phyloP scores from a whole-genome alignment of 257 asterid genomes.

The Solanum pinnatisectum region DNA sequence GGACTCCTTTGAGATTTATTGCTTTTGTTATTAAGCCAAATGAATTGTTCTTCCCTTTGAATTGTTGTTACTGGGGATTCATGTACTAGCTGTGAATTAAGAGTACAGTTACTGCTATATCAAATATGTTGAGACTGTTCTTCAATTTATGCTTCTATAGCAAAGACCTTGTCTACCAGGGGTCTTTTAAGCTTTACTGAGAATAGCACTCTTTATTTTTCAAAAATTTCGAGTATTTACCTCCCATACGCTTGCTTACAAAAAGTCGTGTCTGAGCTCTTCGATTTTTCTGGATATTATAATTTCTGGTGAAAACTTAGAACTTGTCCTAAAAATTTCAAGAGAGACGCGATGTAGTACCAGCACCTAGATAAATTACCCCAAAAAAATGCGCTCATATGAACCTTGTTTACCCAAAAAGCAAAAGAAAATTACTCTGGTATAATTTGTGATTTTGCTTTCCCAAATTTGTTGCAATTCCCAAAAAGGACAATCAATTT shows the following conservation, averaged over 20 bases:
- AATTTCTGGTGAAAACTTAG: neutral
- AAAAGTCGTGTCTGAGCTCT: neutral
- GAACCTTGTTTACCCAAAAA: neutral
- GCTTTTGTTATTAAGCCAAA: neutral
- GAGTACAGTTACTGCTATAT: neutral
- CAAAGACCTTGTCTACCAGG: neutral
- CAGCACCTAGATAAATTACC: neutral
- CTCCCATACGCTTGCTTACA: neutral
- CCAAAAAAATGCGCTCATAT: neutral
- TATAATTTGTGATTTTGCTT: neutral
- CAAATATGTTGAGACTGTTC: neutral
- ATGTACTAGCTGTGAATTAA: neutral
- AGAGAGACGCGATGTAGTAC: neutral
- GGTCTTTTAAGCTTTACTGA: neutral
- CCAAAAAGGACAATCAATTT: neutral
- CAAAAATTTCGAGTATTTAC: neutral
- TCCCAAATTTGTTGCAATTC: neutral
- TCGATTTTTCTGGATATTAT: neutral
- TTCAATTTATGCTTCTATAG: neutral
- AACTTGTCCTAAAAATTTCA: neutral
- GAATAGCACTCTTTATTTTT: neutral
- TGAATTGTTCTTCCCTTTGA: neutral
- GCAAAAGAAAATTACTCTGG: neutral
- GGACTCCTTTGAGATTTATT: constrained; percentile 56
- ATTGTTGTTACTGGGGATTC: neutral